A percentile compares a stretch with the other conserved stretches of the same genome.
These are phyloP conservation scores for Fusarium agapanthi DNA, from an alignment of 2,329 filamentous ascomycete genomes.

Conservation along the genomic window DNA sequence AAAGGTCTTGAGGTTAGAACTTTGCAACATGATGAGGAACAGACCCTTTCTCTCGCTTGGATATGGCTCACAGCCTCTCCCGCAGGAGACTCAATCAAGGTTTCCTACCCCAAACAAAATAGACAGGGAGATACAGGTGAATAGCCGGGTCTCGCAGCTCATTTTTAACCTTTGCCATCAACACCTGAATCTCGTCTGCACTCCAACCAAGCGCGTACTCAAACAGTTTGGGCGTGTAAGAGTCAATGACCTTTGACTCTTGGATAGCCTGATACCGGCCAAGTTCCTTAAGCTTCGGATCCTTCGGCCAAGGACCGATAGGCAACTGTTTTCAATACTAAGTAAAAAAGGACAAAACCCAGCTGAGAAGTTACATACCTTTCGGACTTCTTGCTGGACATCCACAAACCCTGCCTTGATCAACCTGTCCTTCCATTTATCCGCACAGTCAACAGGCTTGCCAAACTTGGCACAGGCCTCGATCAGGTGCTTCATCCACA, in stretches of 20 bases:
- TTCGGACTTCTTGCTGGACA: neutral
- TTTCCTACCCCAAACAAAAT: constrained; percentile 21
- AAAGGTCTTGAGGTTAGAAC: neutral
- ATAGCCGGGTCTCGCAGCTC: constrained; percentile 20
- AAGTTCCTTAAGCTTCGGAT: constrained; percentile 19
- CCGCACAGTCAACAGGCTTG: constrained; percentile 2
- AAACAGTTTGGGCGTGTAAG: constrained; percentile 29
- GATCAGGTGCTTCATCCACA: neutral
- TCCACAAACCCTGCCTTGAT: constrained; percentile 3
- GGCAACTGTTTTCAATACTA: neutral
- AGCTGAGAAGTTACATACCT: neutral
- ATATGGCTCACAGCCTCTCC: fast-evolving
- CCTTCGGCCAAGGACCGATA: constrained; percentile 16
- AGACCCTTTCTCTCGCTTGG: neutral
- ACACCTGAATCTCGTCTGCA: constrained; percentile 11
- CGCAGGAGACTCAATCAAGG: neutral
- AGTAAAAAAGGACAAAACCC: fast-evolving
- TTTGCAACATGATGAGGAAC: neutral
- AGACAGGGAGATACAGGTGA: constrained; percentile 29
- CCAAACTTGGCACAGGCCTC: constrained; percentile 20
- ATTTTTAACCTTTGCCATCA: constrained; percentile 29
- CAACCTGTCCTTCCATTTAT: constrained; percentile 8
- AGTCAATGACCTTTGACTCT: constrained; percentile 16
- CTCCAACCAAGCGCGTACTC: constrained; percentile 24
- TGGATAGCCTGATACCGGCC: constrained; percentile 18